These are phyloP conservation scores for Gossypium thurberi DNA, from an alignment of 345 rosid genomes.

Conservation along the genomic window DNA sequence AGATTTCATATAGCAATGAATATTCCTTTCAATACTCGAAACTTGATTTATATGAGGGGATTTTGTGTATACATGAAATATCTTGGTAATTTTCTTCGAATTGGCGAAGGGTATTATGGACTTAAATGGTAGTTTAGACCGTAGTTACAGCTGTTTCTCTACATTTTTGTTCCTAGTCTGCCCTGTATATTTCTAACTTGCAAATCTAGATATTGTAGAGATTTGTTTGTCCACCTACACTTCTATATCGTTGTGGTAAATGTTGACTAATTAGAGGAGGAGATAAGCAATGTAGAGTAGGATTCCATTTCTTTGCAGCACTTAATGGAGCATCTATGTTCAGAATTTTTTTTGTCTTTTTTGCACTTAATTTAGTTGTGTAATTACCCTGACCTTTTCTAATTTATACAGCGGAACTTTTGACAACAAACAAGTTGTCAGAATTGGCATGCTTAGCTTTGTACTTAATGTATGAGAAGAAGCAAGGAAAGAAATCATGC, in stretches of 20 bases:
- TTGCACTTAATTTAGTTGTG: not conserved
- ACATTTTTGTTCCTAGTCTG: not conserved
- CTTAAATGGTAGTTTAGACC: not conserved
- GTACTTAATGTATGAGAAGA: conserved; percentile 96
- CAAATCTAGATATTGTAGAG: not conserved
- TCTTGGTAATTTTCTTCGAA: not conserved
- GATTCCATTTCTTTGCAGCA: not conserved
- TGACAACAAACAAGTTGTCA: conserved; percentile 82
- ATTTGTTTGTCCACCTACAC: too few relatives aligned
- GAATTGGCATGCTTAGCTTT: conserved; percentile 94
- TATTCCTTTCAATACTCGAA: not conserved
- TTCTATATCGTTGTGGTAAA: not conserved
- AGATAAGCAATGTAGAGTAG: not conserved
- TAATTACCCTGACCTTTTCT: conserved; percentile 7
- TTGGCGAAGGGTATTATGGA: not conserved
- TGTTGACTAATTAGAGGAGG: not conserved
- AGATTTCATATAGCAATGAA: not conserved
- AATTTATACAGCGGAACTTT: conserved; percentile 58
- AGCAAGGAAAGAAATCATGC: conserved; percentile 86
- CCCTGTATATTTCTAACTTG: not conserved
- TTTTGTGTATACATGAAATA: not conserved
- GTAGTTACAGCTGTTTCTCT: not conserved
- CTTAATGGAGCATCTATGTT: not conserved
- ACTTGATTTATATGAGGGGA: not conserved
- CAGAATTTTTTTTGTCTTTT: too few relatives aligned